Base-by-base conservation (phyloP, 768 basidiomycete species). In the Mycena amicta region DNA sequence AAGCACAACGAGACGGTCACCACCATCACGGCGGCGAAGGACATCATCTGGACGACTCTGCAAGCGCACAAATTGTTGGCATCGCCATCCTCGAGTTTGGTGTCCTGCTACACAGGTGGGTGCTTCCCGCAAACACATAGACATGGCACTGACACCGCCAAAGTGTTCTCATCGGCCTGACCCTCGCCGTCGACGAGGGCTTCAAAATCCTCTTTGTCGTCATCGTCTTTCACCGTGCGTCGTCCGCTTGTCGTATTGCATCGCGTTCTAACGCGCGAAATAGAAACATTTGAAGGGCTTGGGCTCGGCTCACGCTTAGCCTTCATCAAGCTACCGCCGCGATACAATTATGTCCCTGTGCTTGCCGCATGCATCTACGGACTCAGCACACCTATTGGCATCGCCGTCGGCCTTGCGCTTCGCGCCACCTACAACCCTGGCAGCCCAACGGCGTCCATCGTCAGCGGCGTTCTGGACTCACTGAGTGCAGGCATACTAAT, bases 251-350 rank as follows among this genome's bases (percentile, higher is more conserved):
- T 23, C 27, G 13, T 20, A n/a, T 40, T 50, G 22, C 45, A 13
- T 55, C 45, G 2, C 25, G 41, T 16, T 43, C n/a, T n/a, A 12
- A 57, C 55, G 22, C 60, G 46, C 25, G 30, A 41, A 45, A 5
- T 67, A 94, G 92, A 96, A 81, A 90, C 84, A 41, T 98, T 98
- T 67, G 96, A 98, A 72, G 96, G 95, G 22, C 82, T 98, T 45
- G 96, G 94, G 70, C 78, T 98, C 22, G 96, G 96, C 8, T 88
- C 94, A 0, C 90, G 96, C 8, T 78, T 98, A 12, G 93, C 95
- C 1, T 86, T 80, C 70, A 80, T 98, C 68, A 73, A 75, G 18
- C 76, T 94, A 2, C 80, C 90, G 0, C 61, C 68, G 1, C 68
- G 71, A 57, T 90, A 85, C 67, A 73, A 69, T 53, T 86, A 75